These are phyloP conservation scores for Fennellomyces sp. DNA, from an alignment of 371 early-diverging fungal species.

Conservation along the genomic window DNA sequence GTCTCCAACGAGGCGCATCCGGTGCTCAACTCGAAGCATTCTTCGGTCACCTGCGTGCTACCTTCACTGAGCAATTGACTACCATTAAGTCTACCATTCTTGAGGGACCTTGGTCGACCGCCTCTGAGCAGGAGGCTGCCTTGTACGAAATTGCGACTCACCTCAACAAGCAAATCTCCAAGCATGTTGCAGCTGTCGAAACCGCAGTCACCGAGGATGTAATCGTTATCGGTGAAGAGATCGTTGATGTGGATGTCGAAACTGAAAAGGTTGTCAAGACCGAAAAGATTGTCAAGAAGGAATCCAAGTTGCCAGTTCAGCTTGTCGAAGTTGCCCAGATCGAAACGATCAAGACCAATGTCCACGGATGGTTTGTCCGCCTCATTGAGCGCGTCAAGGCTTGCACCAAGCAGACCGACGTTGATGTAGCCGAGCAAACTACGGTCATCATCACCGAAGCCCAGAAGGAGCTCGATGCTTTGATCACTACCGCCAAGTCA, in stretches of 20 bases:
- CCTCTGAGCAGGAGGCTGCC: conserved; percentile 16
- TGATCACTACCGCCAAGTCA: conserved; percentile 10
- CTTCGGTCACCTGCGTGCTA: conserved; percentile 31
- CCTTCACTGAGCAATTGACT: conserved; percentile 24
- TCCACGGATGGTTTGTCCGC: conserved; percentile 11
- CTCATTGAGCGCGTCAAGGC: conserved; percentile 13
- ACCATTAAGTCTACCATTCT: conserved; percentile 24
- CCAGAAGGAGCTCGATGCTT: conserved; percentile 6
- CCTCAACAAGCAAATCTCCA: conserved; percentile 1
- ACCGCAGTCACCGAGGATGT: neutral
- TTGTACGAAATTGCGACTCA: conserved; percentile 4
- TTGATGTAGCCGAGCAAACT: conserved; percentile 6
- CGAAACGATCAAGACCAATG: conserved; percentile 7
- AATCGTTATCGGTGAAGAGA: neutral
- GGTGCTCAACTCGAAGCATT: conserved; percentile 32
- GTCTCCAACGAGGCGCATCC: conserved; percentile 13
- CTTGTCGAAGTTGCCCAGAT: conserved; percentile 6
- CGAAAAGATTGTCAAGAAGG: conserved; percentile 1
- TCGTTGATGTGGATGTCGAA: neutral
- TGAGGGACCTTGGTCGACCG: conserved; percentile 21
- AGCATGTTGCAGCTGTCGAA: conserved; percentile 3
- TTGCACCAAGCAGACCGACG: conserved; percentile 16
- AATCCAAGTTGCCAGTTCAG: neutral
- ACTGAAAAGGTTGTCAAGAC: conserved; percentile 2
- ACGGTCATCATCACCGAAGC: conserved; percentile 11